Conservation (phyloP, 352 stramenopile genomes). For the Pythium periplocum region DNA sequence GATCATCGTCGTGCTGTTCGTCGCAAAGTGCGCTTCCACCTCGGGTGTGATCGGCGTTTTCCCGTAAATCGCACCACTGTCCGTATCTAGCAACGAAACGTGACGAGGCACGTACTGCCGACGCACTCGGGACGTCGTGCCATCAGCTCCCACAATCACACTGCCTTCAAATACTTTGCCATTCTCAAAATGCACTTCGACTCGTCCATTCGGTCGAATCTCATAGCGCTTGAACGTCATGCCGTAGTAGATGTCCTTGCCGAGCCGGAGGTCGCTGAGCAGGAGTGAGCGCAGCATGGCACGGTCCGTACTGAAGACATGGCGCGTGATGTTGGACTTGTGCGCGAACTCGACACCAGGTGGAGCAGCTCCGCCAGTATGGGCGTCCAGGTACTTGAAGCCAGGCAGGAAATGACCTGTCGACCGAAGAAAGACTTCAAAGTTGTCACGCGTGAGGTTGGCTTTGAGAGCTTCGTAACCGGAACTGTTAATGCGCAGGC, state of each 20-base stretch:
- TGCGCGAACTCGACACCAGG: no score
- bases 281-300: conserved; percentile 23
- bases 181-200: conserved; percentile 57
- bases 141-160: conserved; percentile 49
- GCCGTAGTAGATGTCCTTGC: conserved; percentile 5
- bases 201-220: conserved; percentile 13
- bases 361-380: conserved; percentile 19
- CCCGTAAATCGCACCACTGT: conserved; percentile 65
- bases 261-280: neutral
- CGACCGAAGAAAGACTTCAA: conserved; percentile 55
- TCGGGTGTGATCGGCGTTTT: conserved; percentile 50
- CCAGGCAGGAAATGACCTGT: conserved; percentile 46
- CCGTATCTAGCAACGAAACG: conserved; percentile 50
- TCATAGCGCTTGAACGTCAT: conserved; percentile 12
- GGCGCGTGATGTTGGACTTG: no score
- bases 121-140: conserved; percentile 53
- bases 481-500: conserved; percentile 35
- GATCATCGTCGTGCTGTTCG: conserved; percentile 35
- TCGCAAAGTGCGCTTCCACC: conserved; percentile 28
- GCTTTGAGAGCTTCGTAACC: conserved; percentile 57
- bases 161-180: conserved; percentile 34
- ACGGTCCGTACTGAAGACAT: conserved; percentile 20
- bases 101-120: conserved; percentile 45
- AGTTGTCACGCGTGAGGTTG: conserved; percentile 34
- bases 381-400: conserved; percentile 47